Percentiles rank a stretch among this genome's conserved stretches.
phyloP scores from a whole-genome alignment of 2,329 filamentous ascomycete genomes.

The Magnaporthiopsis incrustans region DNA sequence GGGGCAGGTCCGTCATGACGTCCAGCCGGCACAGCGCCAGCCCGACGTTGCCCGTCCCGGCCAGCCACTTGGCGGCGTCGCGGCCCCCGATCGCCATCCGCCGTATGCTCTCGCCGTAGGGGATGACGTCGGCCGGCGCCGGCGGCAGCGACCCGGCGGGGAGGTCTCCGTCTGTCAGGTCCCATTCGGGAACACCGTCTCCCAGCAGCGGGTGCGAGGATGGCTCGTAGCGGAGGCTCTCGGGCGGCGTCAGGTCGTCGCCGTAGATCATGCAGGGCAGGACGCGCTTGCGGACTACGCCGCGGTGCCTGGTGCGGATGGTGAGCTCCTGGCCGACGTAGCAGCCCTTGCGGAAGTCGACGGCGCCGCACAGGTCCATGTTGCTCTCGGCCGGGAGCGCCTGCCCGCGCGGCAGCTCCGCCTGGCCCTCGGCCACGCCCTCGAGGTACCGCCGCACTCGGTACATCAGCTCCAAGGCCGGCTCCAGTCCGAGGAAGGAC shows the following conservation, averaged over 20 bases:
- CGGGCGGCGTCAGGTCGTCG: constrained; percentile 28
- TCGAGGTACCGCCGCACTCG: constrained; percentile 67
- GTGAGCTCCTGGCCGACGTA: constrained; percentile 96
- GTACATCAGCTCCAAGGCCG: constrained; percentile 51
- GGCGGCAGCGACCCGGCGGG: constrained; percentile 13
- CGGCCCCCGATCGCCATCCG: constrained; percentile 51
- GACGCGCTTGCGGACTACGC: constrained; percentile 85
- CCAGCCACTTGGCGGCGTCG: constrained; percentile 73
- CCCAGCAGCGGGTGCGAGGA: neutral
- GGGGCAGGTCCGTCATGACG: constrained; percentile 74
- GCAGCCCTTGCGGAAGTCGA: constrained; percentile 94
- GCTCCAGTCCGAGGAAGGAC: constrained; percentile 17
- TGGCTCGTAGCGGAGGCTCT: constrained; percentile 23
- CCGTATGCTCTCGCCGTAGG: constrained; percentile 40
- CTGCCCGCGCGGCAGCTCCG: constrained; percentile 62
- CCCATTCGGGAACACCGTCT: constrained; percentile 3
- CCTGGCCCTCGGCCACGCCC: constrained; percentile 78
- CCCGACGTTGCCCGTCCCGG: constrained; percentile 71
- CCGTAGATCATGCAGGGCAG: constrained; percentile 71
- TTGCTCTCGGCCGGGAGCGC: constrained; percentile 84
- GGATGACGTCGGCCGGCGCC: constrained; percentile 28
- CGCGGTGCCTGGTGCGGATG: constrained; percentile 88
- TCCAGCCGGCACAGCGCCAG: constrained; percentile 81
- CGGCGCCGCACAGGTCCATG: constrained; percentile 74
- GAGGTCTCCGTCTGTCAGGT: constrained; percentile 9